Conservation (phyloP, 805 yeast species). For the Sugiyamaella boreocaroliniensis region DNA sequence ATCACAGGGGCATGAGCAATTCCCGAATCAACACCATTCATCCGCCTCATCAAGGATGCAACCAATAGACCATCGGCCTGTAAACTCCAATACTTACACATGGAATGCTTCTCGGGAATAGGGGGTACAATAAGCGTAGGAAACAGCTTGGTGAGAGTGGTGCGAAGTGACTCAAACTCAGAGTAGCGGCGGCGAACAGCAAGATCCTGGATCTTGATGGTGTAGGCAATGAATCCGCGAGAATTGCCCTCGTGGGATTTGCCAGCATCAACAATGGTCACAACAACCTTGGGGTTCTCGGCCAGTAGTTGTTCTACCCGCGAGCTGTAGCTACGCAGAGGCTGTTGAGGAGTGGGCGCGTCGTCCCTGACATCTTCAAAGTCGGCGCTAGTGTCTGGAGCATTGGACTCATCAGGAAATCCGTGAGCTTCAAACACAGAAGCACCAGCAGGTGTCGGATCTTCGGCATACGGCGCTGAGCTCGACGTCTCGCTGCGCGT, state of each 20-base stretch:
- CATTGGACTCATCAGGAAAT: not conserved
- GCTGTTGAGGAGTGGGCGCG: not conserved
- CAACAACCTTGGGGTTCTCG: constrained; percentile 28
- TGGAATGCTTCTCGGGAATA: constrained; percentile 78
- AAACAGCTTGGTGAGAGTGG: constrained; percentile 58
- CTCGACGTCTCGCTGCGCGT: constrained; percentile 10
- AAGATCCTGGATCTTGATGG: constrained; percentile 58
- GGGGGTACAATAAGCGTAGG: constrained; percentile 89
- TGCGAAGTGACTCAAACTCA: constrained; percentile 81
- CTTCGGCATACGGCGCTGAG: not conserved
- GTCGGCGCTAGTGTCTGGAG: not conserved
- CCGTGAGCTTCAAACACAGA: not conserved
- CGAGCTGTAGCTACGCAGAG: constrained; percentile 20
- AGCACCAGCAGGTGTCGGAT: not conserved
- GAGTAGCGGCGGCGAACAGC: constrained; percentile 79
- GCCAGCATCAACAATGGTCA: constrained; percentile 70
- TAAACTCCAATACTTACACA: constrained; percentile 26
- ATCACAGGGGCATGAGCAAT: no score
- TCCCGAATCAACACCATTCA: no score
- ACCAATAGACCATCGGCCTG: not conserved
- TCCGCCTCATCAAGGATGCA: not conserved
- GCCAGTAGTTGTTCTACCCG: constrained; percentile 30
- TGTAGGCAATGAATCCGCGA: constrained; percentile 74
- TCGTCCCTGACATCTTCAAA: not conserved
- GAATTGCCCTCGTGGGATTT: constrained; percentile 75